phyloP scores from a whole-genome alignment of 495 filamentous ascomycete species.

The Hypoxylon rickii region DNA sequence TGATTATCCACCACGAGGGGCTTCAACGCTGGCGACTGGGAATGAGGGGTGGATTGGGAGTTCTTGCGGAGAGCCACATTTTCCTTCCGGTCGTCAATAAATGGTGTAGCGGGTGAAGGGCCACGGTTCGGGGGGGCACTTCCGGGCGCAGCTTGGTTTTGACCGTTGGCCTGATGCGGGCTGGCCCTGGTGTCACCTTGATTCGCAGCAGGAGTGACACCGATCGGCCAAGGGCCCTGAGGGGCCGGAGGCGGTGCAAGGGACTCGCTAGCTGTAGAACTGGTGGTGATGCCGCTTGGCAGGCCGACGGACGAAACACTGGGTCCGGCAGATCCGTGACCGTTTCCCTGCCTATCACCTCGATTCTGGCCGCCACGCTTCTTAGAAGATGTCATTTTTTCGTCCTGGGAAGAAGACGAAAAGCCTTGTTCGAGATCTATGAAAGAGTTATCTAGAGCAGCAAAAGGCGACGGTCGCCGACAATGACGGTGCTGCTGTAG shows the following conservation, averaged over 20 bases:
- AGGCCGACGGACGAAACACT: conserved; percentile 8
- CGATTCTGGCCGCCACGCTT: conserved; percentile 32
- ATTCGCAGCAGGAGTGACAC: conserved; percentile 28
- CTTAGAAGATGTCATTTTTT: conserved; percentile 23
- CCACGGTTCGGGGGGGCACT: background rate
- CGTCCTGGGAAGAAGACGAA: conserved; percentile 6
- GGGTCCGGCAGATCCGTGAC: background rate
- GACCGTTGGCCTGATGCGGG: conserved; percentile 12
- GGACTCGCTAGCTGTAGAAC: conserved; percentile 1
- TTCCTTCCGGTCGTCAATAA: conserved; percentile 19
- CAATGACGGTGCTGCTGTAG: too few species aligned
- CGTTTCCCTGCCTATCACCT: conserved; percentile 21
- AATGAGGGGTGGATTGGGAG: background rate
- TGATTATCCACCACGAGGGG: conserved; percentile 23
- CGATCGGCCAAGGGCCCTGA: conserved; percentile 8
- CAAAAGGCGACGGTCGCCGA: too few species aligned
- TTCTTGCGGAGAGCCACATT: conserved; percentile 13
- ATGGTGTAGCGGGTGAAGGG: background rate
- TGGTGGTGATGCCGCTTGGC: conserved; percentile 9
- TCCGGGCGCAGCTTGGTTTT: conserved; percentile 10
- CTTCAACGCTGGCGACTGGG: conserved; percentile 15
- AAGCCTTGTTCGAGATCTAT: conserved; percentile 29
- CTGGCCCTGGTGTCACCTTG: conserved; percentile 33
- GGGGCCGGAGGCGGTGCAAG: conserved; percentile 6
- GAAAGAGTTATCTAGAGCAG: conserved; percentile 3